phyloP scores from a whole-genome alignment of 768 basidiomycete species.

The Hericium coralloides region DNA sequence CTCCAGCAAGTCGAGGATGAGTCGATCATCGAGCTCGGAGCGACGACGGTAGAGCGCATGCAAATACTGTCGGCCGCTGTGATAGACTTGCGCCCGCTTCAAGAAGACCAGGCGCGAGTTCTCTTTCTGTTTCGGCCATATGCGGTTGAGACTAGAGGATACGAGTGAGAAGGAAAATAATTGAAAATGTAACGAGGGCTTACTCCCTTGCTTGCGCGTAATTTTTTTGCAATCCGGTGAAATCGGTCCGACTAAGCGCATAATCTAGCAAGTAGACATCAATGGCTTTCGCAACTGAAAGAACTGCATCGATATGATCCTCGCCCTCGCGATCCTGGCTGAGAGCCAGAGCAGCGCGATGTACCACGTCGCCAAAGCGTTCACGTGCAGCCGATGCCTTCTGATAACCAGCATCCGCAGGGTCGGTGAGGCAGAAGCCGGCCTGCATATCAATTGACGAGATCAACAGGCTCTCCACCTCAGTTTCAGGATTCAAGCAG shows the following conservation, averaged over 20 bases:
- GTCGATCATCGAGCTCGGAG: constrained; percentile 61
- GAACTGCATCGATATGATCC: constrained; percentile 82
- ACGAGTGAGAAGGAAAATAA: constrained; percentile 3
- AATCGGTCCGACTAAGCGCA: constrained; percentile 50
- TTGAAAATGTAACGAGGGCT: constrained; percentile 14
- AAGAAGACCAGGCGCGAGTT: constrained; percentile 68
- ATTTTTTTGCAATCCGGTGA: constrained; percentile 57
- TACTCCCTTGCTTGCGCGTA: constrained; percentile 56
- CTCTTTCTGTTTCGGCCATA: constrained; percentile 63
- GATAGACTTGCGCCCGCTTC: constrained; percentile 74
- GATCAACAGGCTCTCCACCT: constrained; percentile 64
- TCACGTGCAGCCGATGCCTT: constrained; percentile 45
- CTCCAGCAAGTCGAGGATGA: constrained; percentile 61
- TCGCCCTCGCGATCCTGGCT: constrained; percentile 56
- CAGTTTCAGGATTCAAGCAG: constrained; percentile 51
- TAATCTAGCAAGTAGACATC: constrained; percentile 71
- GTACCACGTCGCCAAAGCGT: constrained; percentile 60
- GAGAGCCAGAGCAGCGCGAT: constrained; percentile 56
- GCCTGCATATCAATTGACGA: constrained; percentile 58
- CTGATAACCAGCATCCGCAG: constrained; percentile 67
- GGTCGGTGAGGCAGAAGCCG: constrained; percentile 67
- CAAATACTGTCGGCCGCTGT: constrained; percentile 68
- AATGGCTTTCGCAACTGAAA: constrained; percentile 61
- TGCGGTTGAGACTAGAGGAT: constrained; percentile 45
- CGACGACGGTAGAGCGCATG: constrained; percentile 68